Evolutionary conservation across 2,329 filamentous ascomycete genomes (phyloP), one percentile per base, ranked within the genome.

Genomic region (Plenodomus biglobosus): DNA sequence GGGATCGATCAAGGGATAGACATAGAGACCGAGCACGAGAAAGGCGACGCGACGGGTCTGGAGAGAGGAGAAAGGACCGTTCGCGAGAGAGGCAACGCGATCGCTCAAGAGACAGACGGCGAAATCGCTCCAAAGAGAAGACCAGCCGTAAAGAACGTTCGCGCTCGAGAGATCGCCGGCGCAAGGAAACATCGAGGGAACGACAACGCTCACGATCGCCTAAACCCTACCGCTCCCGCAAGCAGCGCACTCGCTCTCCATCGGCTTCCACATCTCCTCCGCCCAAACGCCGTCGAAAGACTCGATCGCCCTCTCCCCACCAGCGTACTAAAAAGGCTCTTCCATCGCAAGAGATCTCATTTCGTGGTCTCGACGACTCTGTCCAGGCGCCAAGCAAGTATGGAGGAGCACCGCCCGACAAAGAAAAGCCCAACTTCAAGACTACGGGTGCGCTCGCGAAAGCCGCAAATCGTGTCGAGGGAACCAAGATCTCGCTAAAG

Each of bases 381-480:
- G 50, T 46, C 8, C 58, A 64, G 22, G 53, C 69, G 41, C 52
- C 66, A 41, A 57, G 64, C 44, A 61, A 68, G 59, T 60, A 66
- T 48, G 56, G 68, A 43, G 65, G 68, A 27, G 66, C 66, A 34
- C 62, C 64, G 8, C 46, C 59, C 54, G 85, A 87, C 50, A 92
- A 94, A 66, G 86, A 97, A 69, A 92, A 91, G 71, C 88, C 92
- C 35, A 99, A 96, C 72, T 95, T 87, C 72, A 83, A 81, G 17
- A 83, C 80, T 27, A 91, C 91, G 0, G 94, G 94, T 21, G 78
- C 87, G 7, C 79, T 99, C 16, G 94, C 94, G 2, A 90, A 91
- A 38, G 91, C 90, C 56, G 91, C 91, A 42, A 97, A 99, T 70
- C 84, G 84, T 7, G 85, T 95, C 54, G 83, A 83, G 8, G 90